phyloP scores from a whole-genome alignment of 169 alveolate genomes.

The Cryptosporidium meleagridis region DNA sequence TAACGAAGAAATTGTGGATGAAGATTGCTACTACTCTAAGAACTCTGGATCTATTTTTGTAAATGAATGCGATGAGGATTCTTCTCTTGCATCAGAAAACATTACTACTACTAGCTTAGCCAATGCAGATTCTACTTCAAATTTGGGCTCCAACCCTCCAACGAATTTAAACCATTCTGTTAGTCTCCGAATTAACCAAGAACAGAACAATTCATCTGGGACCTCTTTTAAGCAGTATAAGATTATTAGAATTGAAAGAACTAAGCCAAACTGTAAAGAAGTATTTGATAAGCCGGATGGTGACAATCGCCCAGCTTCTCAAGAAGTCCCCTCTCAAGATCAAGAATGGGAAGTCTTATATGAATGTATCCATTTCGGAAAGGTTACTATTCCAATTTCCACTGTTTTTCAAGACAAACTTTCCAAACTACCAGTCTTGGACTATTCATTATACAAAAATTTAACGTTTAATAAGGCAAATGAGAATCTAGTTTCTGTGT shows the following conservation, averaged over 20 bases:
- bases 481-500: not conserved
- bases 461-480: not conserved
- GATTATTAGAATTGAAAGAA: slow-evolving; percentile 17
- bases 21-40: slow-evolving; percentile 32
- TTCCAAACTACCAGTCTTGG: slow-evolving; percentile 15
- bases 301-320: not conserved
- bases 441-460: not conserved
- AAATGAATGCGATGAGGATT: slow-evolving; percentile 35
- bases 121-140: slow-evolving; percentile 1
- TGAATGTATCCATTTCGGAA: slow-evolving; percentile 68
- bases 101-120: not conserved
- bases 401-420: not conserved
- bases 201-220: not conserved
- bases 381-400: slow-evolving; percentile 58
- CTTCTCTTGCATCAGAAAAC: not conserved
- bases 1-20: slow-evolving; percentile 12
- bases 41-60: not conserved
- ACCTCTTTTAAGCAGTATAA: slow-evolving; percentile 59
- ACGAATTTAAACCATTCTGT: not conserved
- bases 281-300: not conserved
- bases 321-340: not conserved
- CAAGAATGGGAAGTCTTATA: slow-evolving; percentile 60
- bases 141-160: slow-evolving; percentile 12
- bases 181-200: slow-evolving; percentile 8
- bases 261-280: slow-evolving; percentile 28